Evolutionary conservation across 192 early-diverging fungal genomes (phyloP).

Genomic region (Pecoramyces ruminantium): DNA sequence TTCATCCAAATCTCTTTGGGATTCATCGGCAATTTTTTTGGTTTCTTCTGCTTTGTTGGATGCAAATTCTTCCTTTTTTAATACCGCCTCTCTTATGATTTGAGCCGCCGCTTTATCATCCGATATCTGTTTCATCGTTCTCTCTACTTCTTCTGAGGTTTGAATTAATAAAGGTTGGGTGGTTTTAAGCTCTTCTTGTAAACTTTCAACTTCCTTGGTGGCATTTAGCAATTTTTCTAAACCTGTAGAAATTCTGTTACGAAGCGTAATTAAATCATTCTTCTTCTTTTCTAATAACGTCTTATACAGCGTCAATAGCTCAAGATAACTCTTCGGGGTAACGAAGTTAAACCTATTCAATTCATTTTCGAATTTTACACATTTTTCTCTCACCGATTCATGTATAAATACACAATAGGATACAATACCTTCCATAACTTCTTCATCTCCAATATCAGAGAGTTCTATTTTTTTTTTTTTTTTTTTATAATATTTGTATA

Average conservation of each 20-base stretch:
- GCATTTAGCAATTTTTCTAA: conserved; percentile 38
- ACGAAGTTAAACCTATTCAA: conserved; percentile 35
- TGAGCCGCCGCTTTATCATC: conserved; percentile 31
- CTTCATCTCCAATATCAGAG: background rate
- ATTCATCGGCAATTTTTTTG: conserved; percentile 35
- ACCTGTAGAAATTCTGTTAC: conserved; percentile 31
- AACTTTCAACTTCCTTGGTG: conserved; percentile 27
- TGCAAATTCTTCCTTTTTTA: conserved; percentile 36
- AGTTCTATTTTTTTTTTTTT: background rate
- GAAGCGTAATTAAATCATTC: conserved; percentile 20
- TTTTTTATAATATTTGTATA: no score
- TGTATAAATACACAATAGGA: conserved; percentile 30
- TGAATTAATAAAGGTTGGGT: conserved; percentile 36
- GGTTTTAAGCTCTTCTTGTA: conserved; percentile 35
- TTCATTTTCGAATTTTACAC: conserved; percentile 16
- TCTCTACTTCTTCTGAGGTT: conserved; percentile 30
- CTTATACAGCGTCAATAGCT: conserved; percentile 36
- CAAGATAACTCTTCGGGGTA: conserved; percentile 37
- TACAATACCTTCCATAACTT: background rate
- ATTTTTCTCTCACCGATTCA: conserved; percentile 24
- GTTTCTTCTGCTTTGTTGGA: conserved; percentile 32
- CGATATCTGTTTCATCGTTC: conserved; percentile 37
- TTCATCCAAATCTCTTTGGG: conserved; percentile 37
- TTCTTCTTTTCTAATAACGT: conserved; percentile 19
- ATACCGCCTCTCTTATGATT: conserved; percentile 24